Evolutionary conservation across 345 rosid species (phyloP).

Genomic region (Balakata baccata): DNA sequence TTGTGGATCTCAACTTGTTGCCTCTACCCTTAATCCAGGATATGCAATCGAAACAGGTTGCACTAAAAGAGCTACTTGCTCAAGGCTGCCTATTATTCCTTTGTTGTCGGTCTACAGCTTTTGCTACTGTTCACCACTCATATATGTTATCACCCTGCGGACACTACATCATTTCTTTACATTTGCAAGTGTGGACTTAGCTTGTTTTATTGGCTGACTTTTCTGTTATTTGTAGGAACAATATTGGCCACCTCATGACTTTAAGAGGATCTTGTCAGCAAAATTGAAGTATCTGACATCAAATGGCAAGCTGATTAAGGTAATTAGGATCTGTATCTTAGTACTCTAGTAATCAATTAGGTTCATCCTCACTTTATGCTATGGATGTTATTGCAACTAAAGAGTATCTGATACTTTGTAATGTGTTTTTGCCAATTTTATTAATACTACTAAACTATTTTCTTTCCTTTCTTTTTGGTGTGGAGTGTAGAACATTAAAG

Average conservation of each 20-base stretch:
- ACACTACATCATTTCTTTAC: neutral
- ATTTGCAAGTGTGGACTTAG: neutral
- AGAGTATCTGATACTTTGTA: neutral
- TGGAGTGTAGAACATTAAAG: neutral
- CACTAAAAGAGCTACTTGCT: neutral
- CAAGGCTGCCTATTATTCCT: neutral
- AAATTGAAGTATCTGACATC: slow-evolving; percentile 77
- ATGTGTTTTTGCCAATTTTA: neutral
- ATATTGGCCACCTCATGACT: slow-evolving; percentile 89
- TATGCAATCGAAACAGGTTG: neutral
- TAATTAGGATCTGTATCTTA: slow-evolving; percentile 24
- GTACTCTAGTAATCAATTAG: slow-evolving; percentile 4
- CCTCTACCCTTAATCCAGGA: neutral
- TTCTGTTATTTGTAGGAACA: slow-evolving; percentile 54
- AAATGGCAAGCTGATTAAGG: slow-evolving; percentile 80
- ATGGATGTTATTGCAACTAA: neutral
- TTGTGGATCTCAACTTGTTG: neutral
- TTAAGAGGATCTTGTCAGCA: slow-evolving; percentile 75
- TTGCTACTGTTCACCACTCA: neutral
- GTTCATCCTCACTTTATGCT: neutral
- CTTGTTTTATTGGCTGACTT: slow-evolving; percentile 10
- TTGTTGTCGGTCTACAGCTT: neutral
- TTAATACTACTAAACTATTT: neutral
- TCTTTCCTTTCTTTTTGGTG: neutral
- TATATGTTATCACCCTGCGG: neutral